Evolutionary conservation across 208 protist species (phyloP), one percentile per base, ranked within the genome.

Genomic region (Strigomonas galati): DNA sequence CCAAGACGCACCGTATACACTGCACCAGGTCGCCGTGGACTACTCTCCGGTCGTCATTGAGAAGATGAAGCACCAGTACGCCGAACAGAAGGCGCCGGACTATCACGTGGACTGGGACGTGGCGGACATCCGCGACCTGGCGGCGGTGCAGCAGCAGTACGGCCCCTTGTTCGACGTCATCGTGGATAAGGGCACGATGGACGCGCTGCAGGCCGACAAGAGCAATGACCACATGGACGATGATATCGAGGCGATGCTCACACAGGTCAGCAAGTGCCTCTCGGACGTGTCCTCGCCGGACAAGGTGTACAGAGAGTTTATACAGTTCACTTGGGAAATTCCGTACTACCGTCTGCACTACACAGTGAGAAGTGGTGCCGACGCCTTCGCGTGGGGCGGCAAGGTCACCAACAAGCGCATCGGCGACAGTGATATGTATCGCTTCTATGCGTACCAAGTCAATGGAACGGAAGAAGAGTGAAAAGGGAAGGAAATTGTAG

Each of bases 101-200:
- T 53, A 63, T 4, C 53, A 86, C 55, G 74, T 82, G 35, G 68
- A 85, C 62, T 95, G 85, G 84, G 67, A 67, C 23, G 84, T 95
- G 12, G 85, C 84, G 2, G 89, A 95, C 61, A 72, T 95, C 14
- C 82, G 89, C n/a, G 65, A 81, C 35, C 71, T 95, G 30, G 44
- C 76, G n/a, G 51, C 27, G 4, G 76, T 92, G 37, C 68, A 72
- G 19, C 54, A 40, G 35, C 43, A 21, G 19, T 72, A 81, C 35
- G 84, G 84, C 31, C 82, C 83, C 6, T 72, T 40, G 44, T 92
- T 95, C 69, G 89, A 95, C 49, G 64, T 84, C 15, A 72, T 95
- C 19, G 57, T 95, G 26, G 89, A 95, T 53, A 95, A 92, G 74
- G 86, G 84, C 21, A 93, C 84, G 60, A 93, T 95, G 89, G 89